Conservation (phyloP, 257 asterid genomes). For the Solanum virginianum region DNA sequence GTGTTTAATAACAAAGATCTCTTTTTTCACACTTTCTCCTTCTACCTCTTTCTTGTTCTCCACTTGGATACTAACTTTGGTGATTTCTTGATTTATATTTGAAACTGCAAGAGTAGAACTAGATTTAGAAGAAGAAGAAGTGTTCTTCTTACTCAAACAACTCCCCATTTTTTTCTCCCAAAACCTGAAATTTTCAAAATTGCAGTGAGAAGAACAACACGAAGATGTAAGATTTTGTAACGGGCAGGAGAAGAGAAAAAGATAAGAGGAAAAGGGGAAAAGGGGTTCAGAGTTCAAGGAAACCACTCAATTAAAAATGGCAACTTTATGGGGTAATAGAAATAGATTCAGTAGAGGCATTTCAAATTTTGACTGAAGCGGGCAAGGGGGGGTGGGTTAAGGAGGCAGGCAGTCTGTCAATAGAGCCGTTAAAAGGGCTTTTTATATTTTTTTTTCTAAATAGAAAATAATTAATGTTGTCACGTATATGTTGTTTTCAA, state of each 20-base stretch:
- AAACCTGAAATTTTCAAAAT: slow-evolving; percentile 1
- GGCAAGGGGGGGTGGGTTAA: slow-evolving; percentile 9
- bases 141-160: slow-evolving; percentile 86
- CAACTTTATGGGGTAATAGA: slow-evolving; percentile 17
- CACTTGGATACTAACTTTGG: slow-evolving; percentile 15
- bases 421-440: slow-evolving; percentile 43
- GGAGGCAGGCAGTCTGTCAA: slow-evolving; percentile 11
- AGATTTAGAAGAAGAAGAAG: slow-evolving; percentile 9
- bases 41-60: slow-evolving; percentile 30
- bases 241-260: slow-evolving; percentile 4
- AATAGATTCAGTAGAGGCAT: slow-evolving; percentile 16
- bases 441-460: not conserved
- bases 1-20: slow-evolving; percentile 62
- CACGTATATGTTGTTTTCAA: not conserved
- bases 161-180: slow-evolving; percentile 47
- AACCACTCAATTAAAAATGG: slow-evolving; percentile 27
- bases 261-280: slow-evolving; percentile 16
- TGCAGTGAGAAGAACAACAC: not conserved
- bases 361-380: slow-evolving; percentile 45
- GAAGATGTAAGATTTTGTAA: not conserved
- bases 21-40: slow-evolving; percentile 49
- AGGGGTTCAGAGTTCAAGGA: slow-evolving; percentile 39
- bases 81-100: slow-evolving; percentile 19
- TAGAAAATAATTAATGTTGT: slow-evolving; percentile 10
- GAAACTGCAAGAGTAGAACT: slow-evolving; percentile 11